Conservation (phyloP, 805 yeast genomes). For the Metschnikowia lochheadii region DNA sequence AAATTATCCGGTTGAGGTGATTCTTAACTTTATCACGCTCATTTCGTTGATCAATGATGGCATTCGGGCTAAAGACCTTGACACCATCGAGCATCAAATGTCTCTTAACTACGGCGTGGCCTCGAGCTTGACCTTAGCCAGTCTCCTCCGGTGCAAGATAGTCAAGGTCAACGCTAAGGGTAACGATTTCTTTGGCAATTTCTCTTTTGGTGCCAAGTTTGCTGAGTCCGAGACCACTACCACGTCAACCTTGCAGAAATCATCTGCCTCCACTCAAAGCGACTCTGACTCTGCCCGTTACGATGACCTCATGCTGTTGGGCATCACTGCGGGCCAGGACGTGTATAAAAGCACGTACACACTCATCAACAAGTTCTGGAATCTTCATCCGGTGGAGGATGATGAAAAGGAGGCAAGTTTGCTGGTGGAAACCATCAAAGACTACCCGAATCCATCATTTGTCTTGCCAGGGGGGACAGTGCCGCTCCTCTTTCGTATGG, state of each 20-base stretch:
- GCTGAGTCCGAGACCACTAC: conserved; percentile 14
- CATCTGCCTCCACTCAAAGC: conserved; percentile 1
- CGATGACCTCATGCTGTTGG: conserved; percentile 20
- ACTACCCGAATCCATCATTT: conserved; percentile 51
- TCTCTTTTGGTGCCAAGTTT: conserved; percentile 13
- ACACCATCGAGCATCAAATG: conserved; percentile 49
- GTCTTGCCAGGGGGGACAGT: conserved; percentile 75
- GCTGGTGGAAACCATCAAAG: conserved; percentile 13
- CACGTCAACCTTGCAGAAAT: conserved; percentile 9
- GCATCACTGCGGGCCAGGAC: conserved; percentile 29
- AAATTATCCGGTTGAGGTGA: conserved; percentile 34
- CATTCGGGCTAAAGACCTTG: conserved; percentile 59
- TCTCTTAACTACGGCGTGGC: conserved; percentile 63
- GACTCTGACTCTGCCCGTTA: conserved; percentile 8
- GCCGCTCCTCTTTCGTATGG: conserved; percentile 66
- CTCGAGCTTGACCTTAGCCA: conserved; percentile 44
- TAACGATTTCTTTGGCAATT: conserved; percentile 23
- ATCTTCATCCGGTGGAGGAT: conserved; percentile 43
- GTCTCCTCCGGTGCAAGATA: conserved; percentile 47
- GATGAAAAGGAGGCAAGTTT: conserved; percentile 13
- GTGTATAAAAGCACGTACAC: conserved; percentile 32
- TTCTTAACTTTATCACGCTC: conserved; percentile 53
- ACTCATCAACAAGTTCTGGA: conserved; percentile 41
- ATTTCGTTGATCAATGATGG: conserved; percentile 67
- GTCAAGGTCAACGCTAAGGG: conserved; percentile 29